Base-by-base conservation (phyloP, 176 grass and related monocot genomes). In the Echinochloa phyllopogon region DNA sequence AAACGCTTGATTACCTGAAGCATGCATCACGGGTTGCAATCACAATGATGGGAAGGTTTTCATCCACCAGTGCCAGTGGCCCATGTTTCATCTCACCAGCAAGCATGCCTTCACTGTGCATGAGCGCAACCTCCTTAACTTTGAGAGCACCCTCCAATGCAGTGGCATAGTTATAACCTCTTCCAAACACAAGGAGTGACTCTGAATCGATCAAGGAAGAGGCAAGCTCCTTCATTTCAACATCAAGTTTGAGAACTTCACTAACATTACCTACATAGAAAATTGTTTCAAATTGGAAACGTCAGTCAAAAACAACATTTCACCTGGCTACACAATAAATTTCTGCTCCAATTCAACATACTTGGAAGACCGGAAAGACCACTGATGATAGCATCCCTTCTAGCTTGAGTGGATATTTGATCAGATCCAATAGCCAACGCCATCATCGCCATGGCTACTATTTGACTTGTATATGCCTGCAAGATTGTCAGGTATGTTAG, bases 1-100 rank as follows among this genome's bases (percentile, higher is more conserved):
- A 74, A 79, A 60, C 6, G 2, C 68, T 74, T 53, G 10, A 23
- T 69, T 43, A 89, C 96, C 93, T 95, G 86, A 95, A 98, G 84
- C 86, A 92, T 13, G 88, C 57, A 69, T 94, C 93, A 6, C 83
- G 91, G 71, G 93, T 95, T 39, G 96, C 96, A 17, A 98, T 90
- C 11, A 98, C 96, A 64, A 98, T 89, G 87, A 92, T 95, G 18
- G 93, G 93, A 69, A 98, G 93, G 61, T 87, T 88, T 79, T 98
- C 96, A 80, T 95, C 96, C 83, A 98, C 96, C 69, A 98, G 78
- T 38, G 96, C 96, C 58, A 98, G 73, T 1, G 96, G 96, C 52
- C 96, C 96, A 44, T 98, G 93, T 41, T 98, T 98, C 96, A 98
- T 98, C 85, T 98, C 93, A 50, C 96, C 96, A 41, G 96, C 96